Base-by-base conservation (phyloP, 805 yeast genomes). In the Wickerhamomyces xylosicus region DNA sequence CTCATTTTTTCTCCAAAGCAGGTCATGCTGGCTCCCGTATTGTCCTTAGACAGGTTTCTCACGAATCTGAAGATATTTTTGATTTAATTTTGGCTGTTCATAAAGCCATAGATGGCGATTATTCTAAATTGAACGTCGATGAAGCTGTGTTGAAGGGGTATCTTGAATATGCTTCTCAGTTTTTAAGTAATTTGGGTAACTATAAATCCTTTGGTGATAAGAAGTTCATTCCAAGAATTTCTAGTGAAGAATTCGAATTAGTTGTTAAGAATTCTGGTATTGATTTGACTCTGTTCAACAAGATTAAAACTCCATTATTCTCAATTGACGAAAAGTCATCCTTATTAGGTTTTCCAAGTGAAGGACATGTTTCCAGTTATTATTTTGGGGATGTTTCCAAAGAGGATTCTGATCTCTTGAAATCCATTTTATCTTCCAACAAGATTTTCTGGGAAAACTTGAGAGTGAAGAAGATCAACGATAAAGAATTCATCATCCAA, bases 171-270 rank as follows among this genome's bases (percentile, higher is more conserved):
- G 81, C 79, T 22, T 80, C 86, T 32, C 90, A 83, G 63, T 77
- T 83, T 52, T 63, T 83, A 44, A 66, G 79, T 31, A 83, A 83
- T 58, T 65, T 79, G 57, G 92, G 92, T 47, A 83, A 83, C 53
- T 83, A 73, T 62, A 86, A 81, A 61, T 80, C 92, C 1, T 86
- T 86, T 57, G 96, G 96, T 47, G 95, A 86, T 61, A 74, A 75
- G 49, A 86, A 86, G 59, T 86, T 86, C 53, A 69, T 86, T 45
- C 96, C 96, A 32, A 63, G 74, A 37, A 51, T 85, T 31, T 41
- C 68, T 0, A 52, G 48, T 25, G 70, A 58, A 0, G 67, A 67
- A 6, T 77, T 85, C 47, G 70, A 63, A 41, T 47, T 60, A 19
- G 61, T 83, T 22, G 66, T 72, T n/a, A 57, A 57, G 27, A 45